Conservation (phyloP, 202 grass and related monocot genomes). For the Schoenoplectus triqueter region DNA sequence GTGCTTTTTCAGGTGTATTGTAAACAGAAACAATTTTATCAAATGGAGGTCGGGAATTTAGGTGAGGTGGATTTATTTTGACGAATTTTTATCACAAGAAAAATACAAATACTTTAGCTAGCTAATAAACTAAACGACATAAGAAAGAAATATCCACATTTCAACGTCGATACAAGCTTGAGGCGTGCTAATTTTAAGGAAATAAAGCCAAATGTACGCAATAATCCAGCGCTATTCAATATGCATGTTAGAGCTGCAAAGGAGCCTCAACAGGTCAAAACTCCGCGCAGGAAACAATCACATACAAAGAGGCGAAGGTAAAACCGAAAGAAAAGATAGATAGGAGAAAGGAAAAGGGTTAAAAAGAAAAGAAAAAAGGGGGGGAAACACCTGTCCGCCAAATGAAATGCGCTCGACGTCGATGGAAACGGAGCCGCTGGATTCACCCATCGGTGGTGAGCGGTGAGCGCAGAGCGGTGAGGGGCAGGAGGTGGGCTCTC, state of each 20-base stretch:
- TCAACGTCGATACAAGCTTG: background rate
- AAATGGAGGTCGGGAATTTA: slow-evolving; percentile 22
- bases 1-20: background rate
- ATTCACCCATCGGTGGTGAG: slow-evolving; percentile 66
- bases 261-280: slow-evolving; percentile 41
- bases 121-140: slow-evolving; percentile 12
- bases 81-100: background rate
- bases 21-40: slow-evolving; percentile 25
- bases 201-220: background rate
- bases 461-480: background rate
- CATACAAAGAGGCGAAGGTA: background rate
- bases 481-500: slow-evolving; percentile 30
- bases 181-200: background rate
- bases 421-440: slow-evolving; percentile 84
- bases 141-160: background rate
- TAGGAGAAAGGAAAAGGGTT: background rate
- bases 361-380: background rate
- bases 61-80: background rate
- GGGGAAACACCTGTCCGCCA: slow-evolving; percentile 74
- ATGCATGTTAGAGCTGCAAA: slow-evolving; percentile 5
- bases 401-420: slow-evolving; percentile 93
- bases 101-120: background rate
- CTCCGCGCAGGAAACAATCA: slow-evolving; percentile 28
- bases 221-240: background rate
- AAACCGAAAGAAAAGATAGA: slow-evolving; percentile 7